A percentile compares a stretch with the other conserved stretches of the same genome.
These are phyloP conservation scores for Alloteropsis semialata DNA, from an alignment of 176 grass and related monocot species.

Conservation along the genomic window DNA sequence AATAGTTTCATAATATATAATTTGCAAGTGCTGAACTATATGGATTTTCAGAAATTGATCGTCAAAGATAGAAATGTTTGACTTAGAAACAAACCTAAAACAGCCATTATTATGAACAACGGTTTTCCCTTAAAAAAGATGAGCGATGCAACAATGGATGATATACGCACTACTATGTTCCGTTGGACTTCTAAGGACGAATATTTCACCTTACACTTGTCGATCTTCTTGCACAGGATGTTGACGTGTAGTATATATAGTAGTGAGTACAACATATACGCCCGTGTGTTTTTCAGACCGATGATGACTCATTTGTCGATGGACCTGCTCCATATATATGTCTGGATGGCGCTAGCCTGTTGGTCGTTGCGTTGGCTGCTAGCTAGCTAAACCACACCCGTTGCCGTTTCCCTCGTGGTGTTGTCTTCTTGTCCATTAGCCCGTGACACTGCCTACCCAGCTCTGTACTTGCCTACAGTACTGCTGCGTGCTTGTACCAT, in stretches of 20 bases:
- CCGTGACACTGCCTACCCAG: slow-evolving; percentile 15
- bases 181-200: no score
- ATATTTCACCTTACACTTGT: background rate
- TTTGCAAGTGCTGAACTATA: no score
- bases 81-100: no score
- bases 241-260: background rate
- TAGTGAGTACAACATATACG: background rate
- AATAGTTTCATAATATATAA: no score
- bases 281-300: background rate
- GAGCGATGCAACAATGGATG: no score
- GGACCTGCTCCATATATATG: background rate
- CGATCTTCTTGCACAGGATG: background rate
- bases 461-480: background rate
- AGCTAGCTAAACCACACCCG: slow-evolving; percentile 23
- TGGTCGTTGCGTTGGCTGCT: slow-evolving; percentile 6
- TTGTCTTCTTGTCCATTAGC: slow-evolving; percentile 36
- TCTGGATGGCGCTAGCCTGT: background rate
- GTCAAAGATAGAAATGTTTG: no score
- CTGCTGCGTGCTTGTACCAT: background rate
- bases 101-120: no score
- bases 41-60: no score
- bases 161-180: no score
- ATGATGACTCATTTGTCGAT: background rate
- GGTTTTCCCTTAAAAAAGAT: no score
- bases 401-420: slow-evolving; percentile 39